Evolutionary conservation across 1,284 basidiomycete genomes (phyloP), one percentile per base, ranked within the genome.

Genomic region (Filobasidium uniguttulatum): DNA sequence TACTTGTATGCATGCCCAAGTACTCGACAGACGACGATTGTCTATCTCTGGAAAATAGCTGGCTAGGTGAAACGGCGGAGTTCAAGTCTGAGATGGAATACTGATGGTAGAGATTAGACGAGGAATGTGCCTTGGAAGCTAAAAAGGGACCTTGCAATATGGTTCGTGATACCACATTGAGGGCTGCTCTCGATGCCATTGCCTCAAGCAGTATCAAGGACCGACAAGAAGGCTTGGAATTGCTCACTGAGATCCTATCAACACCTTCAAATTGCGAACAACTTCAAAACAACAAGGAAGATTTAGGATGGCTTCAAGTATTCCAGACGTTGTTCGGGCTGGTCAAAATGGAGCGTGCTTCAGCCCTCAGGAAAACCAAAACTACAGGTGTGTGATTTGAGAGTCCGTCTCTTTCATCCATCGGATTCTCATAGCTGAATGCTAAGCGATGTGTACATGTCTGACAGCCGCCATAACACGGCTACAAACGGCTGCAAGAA

Each of bases 241-340:
- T 71, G 19, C 70, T 90, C 28, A 76, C 78, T 30, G 72, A 73
- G 22, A 70, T 77, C 36, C 83, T 91, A 55, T 64, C 73, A n/a
- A 74, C 75, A 52, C 71, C 76, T 45, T 63, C 67, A 45, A 72
- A 74, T 10, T 66, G 81, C 33, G 67, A 73, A 30, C 76, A 75
- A 38, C 73, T 85, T 56, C 74, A 77, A 63, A 61, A 73, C 20
- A 67, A 77, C 22, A 77, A 76, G 7, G 68, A 69, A 28, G 61
- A 62, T 30, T 56, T 52, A 38, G 58, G 65, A 20, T 93, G 85
- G 86, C 67, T 81, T 30, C 69, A 74, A 7, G 70, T 88, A 2
- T 85, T 84, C 59, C 77, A 86, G 60, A 77, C 78, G 19, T 69
- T 91, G 9, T 89, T 87, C 64, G 68, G 70, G 10, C 69, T 77